Conservation (phyloP, 2,329 filamentous ascomycete genomes). For the Xylaria sp. region DNA sequence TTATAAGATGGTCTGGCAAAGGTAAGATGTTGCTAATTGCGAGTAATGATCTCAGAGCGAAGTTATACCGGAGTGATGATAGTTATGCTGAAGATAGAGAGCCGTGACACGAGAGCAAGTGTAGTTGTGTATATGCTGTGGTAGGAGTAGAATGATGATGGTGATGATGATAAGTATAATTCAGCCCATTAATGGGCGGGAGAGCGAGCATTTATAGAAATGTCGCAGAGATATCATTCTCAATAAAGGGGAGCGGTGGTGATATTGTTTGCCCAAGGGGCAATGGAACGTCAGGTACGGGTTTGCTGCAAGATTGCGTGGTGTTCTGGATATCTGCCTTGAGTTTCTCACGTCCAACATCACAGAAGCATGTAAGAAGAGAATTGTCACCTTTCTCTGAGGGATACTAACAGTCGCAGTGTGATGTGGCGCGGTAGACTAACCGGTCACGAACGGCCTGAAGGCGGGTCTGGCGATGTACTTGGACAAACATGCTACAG, state of each 20-base stretch:
- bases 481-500: slow-evolving; percentile 16
- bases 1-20: not conserved
- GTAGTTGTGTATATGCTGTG: not conserved
- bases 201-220: slow-evolving; percentile 35
- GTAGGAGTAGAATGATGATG: not conserved
- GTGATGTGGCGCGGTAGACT: slow-evolving; percentile 10
- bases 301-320: slow-evolving; percentile 10
- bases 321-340: slow-evolving; percentile 23
- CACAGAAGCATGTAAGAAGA: slow-evolving; percentile 17
- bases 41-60: not conserved
- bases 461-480: slow-evolving; percentile 16
- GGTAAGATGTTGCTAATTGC: slow-evolving; percentile 1
- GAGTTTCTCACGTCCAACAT: slow-evolving; percentile 9
- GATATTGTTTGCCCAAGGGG: slow-evolving; percentile 19
- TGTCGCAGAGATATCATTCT: slow-evolving; percentile 17
- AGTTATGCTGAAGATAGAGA: not conserved
- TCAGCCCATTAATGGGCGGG: slow-evolving; percentile 30
- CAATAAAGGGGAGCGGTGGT: slow-evolving; percentile 1
- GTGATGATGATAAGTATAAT: slow-evolving; percentile 23
- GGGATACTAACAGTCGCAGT: slow-evolving; percentile 18
- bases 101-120: too few species aligned
- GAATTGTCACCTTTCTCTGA: slow-evolving; percentile 2
- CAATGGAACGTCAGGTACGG: slow-evolving; percentile 14
- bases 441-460: slow-evolving; percentile 12
- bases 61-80: not conserved